A percentile compares a stretch with the other conserved stretches of the same genome.
These are phyloP conservation scores for Brassica juncea DNA, from an alignment of 345 rosid genomes.

Conservation along the genomic window DNA sequence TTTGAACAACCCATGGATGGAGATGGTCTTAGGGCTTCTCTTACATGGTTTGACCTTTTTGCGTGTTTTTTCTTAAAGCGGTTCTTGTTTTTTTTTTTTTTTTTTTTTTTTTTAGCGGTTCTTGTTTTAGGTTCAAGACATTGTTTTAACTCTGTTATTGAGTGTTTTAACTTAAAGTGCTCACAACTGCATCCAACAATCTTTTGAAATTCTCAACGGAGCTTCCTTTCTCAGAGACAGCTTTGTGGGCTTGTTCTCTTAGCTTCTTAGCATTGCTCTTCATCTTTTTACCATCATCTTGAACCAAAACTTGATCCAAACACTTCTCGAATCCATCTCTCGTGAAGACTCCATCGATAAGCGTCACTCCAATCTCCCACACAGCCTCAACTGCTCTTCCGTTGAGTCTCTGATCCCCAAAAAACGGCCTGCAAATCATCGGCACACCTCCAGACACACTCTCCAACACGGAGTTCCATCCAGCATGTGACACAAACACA, in stretches of 20 bases:
- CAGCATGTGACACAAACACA: slow-evolving; percentile 52
- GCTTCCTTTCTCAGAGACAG: slow-evolving; percentile 33
- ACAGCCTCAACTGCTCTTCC: slow-evolving; percentile 52
- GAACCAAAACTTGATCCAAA: slow-evolving; percentile 43
- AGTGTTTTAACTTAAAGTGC: background rate
- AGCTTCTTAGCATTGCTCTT: slow-evolving; percentile 34
- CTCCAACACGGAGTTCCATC: slow-evolving; percentile 55
- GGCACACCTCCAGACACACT: slow-evolving; percentile 56
- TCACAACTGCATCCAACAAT: slow-evolving; percentile 11
- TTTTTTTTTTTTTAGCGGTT: no score
- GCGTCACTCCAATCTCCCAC: slow-evolving; percentile 52
- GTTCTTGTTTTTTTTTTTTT: no score
- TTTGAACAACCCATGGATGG: no score
- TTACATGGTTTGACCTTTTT: no score
- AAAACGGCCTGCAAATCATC: slow-evolving; percentile 59
- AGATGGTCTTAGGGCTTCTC: no score
- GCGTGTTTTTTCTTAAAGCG: no score
- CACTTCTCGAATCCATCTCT: slow-evolving; percentile 40
- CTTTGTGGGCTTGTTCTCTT: slow-evolving; percentile 38
- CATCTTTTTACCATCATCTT: slow-evolving; percentile 46
- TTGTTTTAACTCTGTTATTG: background rate
- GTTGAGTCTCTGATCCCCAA: slow-evolving; percentile 51
- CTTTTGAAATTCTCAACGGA: slow-evolving; percentile 20
- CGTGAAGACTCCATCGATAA: slow-evolving; percentile 41
- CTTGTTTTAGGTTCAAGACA: no score